Percentiles rank a stretch among this genome's conserved stretches.
Conservation (phyloP, 257 asterid genomes). For the Solanum chilense region DNA sequence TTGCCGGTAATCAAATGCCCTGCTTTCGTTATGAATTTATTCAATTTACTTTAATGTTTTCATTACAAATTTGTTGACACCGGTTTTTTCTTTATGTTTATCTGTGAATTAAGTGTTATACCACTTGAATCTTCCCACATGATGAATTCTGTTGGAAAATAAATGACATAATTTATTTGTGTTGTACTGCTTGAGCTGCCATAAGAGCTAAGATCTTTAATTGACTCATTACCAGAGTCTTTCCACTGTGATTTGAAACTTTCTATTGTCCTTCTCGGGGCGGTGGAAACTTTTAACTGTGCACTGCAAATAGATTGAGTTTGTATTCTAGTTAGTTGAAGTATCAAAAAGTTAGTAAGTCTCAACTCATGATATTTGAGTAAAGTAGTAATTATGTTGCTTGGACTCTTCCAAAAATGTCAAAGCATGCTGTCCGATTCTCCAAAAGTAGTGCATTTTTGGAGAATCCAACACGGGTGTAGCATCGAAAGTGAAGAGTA, state of each 20-base stretch:
- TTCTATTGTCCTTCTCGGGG: background rate
- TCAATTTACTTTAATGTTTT: background rate
- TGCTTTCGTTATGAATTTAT: background rate
- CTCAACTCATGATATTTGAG: background rate
- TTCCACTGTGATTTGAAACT: background rate
- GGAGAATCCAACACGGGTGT: background rate
- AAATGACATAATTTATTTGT: background rate
- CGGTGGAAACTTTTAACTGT: background rate
- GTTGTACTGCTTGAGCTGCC: background rate
- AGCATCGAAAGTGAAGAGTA: background rate
- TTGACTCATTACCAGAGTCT: background rate
- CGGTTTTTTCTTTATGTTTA: background rate
- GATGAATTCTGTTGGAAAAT: background rate
- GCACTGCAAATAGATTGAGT: background rate
- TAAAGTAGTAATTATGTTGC: background rate
- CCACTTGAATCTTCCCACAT: background rate
- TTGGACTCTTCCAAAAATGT: background rate
- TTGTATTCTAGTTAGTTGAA: background rate
- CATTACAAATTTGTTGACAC: background rate
- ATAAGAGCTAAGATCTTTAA: background rate
- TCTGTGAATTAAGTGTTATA: background rate
- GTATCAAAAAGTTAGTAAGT: background rate
- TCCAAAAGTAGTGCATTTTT: background rate
- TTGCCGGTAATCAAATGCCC: slow-evolving; percentile 32
- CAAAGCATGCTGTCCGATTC: background rate